phyloP scores from a whole-genome alignment of 495 filamentous ascomycete species.

The Penicillium subrubescens region DNA sequence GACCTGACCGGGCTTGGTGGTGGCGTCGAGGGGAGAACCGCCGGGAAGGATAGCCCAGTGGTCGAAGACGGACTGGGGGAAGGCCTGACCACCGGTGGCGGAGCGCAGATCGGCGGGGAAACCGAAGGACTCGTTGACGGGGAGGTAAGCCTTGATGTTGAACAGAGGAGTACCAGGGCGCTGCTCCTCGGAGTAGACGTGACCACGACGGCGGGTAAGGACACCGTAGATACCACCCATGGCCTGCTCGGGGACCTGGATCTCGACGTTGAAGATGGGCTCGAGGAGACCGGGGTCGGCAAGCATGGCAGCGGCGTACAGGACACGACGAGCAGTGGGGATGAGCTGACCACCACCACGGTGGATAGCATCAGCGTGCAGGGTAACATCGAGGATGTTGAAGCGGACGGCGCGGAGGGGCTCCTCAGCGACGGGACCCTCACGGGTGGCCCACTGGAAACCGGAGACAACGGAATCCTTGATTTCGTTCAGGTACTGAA shows the following conservation, averaged over 20 bases:
- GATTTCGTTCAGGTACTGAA: constrained; percentile 99
- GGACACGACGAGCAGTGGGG: constrained; percentile 94
- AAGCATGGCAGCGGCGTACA: constrained; percentile 90
- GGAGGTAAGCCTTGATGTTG: constrained; percentile 99
- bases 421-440: constrained; percentile 97
- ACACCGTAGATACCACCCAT: constrained; percentile 99
- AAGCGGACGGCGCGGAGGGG: constrained; percentile 96
- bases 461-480: constrained; percentile 99
- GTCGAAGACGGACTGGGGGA: constrained; percentile 98
- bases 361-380: constrained; percentile 99
- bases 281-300: constrained; percentile 89
- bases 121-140: constrained; percentile 99
- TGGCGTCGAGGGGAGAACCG: constrained; percentile 86
- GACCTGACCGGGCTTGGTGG: constrained; percentile 82
- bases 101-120: constrained; percentile 97
- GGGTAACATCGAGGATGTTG: constrained; percentile 99
- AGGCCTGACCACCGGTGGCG: constrained; percentile 93
- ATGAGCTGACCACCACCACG: constrained; percentile 99
- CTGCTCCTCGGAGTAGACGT: constrained; percentile 99
- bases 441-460: constrained; percentile 99
- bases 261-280: constrained; percentile 98
- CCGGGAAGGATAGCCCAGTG: constrained; percentile 96
- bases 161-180: constrained; percentile 98
- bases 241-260: constrained; percentile 96
- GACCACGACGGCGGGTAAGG: constrained; percentile 94